phyloP scores from a whole-genome alignment of 75 land plant genomes.

The Adiantum capillusveneris region DNA sequence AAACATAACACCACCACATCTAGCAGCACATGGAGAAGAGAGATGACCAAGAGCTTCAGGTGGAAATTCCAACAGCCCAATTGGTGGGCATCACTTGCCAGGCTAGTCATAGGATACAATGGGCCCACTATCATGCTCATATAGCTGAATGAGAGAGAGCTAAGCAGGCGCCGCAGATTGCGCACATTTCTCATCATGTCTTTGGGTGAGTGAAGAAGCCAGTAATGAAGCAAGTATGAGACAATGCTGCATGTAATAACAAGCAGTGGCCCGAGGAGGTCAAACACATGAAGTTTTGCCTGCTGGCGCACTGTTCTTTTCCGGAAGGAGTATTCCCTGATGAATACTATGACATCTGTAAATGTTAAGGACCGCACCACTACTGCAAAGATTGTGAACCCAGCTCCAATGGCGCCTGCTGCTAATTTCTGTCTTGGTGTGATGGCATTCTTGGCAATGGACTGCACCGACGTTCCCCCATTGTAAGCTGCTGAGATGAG shows the following conservation, averaged over 20 bases:
- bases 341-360: not conserved
- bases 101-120: constrained; percentile 3
- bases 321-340: not conserved
- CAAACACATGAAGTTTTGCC: not conserved
- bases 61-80: not conserved
- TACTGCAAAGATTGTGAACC: not conserved
- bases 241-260: not conserved
- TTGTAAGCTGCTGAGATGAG: constrained; percentile 7
- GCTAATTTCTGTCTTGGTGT: not conserved
- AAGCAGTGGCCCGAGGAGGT: too few relatives aligned
- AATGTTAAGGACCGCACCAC: not conserved
- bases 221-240: not conserved
- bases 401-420: not conserved
- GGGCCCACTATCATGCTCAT: constrained; percentile 7
- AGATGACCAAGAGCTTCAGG: not conserved
- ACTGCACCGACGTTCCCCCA: constrained; percentile 6
- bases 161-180: not conserved
- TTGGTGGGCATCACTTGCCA: not conserved
- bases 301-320: not conserved
- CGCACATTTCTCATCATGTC: not conserved
- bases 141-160: not conserved
- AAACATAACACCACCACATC: not conserved
- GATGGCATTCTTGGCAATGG: constrained; percentile 3
- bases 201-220: constrained; percentile 3
- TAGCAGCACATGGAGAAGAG: not conserved